Percentiles rank a stretch among this genome's conserved stretches.
Conservation (phyloP, 305 asterid species). For the Striga hermonthica region DNA sequence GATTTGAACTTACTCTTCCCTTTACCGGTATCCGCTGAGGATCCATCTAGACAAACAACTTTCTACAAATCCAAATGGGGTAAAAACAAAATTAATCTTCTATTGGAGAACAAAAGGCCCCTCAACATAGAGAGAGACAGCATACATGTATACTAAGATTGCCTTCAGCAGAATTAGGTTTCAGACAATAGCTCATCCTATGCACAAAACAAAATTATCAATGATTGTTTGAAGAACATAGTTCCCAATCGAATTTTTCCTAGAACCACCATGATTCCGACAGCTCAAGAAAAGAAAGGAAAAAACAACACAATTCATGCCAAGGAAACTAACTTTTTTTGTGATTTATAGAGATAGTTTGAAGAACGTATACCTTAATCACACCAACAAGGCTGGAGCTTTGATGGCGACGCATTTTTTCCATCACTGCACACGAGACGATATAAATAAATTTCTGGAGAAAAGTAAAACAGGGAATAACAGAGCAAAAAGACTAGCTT, state of each 20-base stretch:
- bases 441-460: no score
- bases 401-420: no score
- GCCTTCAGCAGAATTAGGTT: conserved; percentile 11
- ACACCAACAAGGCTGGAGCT: no score
- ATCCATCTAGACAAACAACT: conserved; percentile 41
- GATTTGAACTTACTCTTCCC: conserved; percentile 59
- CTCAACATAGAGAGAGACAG: conserved; percentile 5
- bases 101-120: background rate
- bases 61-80: conserved; percentile 33
- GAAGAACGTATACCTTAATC: no score
- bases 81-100: background rate
- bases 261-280: no score
- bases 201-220: background rate
- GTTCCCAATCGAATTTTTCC: background rate
- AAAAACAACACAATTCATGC: background rate
- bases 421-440: no score
- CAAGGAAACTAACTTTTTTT: background rate
- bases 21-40: conserved; percentile 69
- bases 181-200: conserved; percentile 22
- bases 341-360: no score
- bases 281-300: no score
- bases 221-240: no score
- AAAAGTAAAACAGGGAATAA: no score
- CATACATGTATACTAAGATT: background rate
- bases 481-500: no score